These are phyloP conservation scores for Balansia obtecta DNA, from an alignment of 2,329 filamentous ascomycete species.

Conservation along the genomic window DNA sequence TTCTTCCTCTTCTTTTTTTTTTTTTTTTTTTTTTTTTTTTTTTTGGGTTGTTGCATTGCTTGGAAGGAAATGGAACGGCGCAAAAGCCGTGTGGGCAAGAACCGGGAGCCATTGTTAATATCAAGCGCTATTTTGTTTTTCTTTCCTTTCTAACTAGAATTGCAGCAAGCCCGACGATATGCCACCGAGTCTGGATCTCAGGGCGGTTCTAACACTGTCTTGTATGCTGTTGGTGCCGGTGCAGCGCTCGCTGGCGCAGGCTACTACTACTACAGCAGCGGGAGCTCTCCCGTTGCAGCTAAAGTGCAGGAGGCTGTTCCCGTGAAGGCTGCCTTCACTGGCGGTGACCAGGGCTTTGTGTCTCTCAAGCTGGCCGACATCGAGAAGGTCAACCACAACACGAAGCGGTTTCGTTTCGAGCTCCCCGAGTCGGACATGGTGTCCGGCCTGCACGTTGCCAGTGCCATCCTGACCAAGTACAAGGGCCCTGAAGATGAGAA, in stretches of 20 bases:
- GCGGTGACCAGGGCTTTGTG: slow-evolving; percentile 83
- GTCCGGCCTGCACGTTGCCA: slow-evolving; percentile 70
- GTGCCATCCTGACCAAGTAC: slow-evolving; percentile 85
- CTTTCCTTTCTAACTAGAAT: not conserved
- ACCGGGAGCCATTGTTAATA: not conserved
- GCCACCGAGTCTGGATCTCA: slow-evolving; percentile 48
- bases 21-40: not conserved
- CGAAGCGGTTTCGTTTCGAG: slow-evolving; percentile 81
- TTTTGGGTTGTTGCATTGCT: not conserved
- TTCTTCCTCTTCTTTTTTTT: not conserved
- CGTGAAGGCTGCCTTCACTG: slow-evolving; percentile 49
- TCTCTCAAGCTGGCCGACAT: slow-evolving; percentile 67
- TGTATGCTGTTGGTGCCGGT: slow-evolving; percentile 46
- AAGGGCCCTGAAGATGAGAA: slow-evolving; percentile 75
- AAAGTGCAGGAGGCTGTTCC: slow-evolving; percentile 31
- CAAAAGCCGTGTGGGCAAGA: too few relatives aligned
- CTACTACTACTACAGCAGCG: slow-evolving; percentile 42
- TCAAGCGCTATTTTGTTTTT: not conserved
- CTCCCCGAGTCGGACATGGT: slow-evolving; percentile 75
- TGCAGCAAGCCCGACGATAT: slow-evolving; percentile 46
- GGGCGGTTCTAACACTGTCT: slow-evolving; percentile 42
- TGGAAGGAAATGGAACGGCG: not conserved
- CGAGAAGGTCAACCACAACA: slow-evolving; percentile 83
- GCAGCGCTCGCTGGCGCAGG: slow-evolving; percentile 44
- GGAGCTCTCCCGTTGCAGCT: slow-evolving; percentile 40